Evolutionary conservation across 148 eudicot species (phyloP).

Genomic region (Pharnaceum exiguum): DNA sequence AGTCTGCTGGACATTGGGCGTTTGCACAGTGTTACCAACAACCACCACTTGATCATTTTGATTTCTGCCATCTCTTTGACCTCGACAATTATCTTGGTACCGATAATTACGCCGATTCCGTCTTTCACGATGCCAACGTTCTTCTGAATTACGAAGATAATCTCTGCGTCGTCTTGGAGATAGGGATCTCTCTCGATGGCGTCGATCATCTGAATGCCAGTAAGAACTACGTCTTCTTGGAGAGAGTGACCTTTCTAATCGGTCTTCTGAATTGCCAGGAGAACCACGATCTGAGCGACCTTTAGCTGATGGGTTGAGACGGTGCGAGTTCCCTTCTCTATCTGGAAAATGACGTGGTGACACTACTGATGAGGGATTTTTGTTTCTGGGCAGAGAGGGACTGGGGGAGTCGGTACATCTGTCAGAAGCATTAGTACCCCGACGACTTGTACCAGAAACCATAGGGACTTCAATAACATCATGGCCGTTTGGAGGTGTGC

Average conservation of each 20-base stretch:
- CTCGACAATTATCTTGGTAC: constrained; percentile 29
- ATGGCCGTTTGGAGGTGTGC: constrained; percentile 12
- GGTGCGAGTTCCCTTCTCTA: constrained; percentile 16
- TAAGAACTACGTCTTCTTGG: constrained; percentile 25
- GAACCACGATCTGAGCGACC: constrained; percentile 14
- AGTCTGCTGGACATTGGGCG: constrained; percentile 30
- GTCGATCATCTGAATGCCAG: constrained; percentile 22
- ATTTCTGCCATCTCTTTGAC: constrained; percentile 21
- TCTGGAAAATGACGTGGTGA: constrained; percentile 22
- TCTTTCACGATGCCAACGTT: constrained; percentile 22
- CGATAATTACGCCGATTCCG: constrained; percentile 22
- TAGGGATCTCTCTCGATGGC: constrained; percentile 23
- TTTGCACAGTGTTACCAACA: constrained; percentile 22
- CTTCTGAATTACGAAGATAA: constrained; percentile 24
- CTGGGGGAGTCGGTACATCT: constrained; percentile 14
- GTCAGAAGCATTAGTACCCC: constrained; percentile 23
- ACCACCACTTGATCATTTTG: constrained; percentile 20
- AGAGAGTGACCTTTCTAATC: constrained; percentile 30
- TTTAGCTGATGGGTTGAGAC: constrained; percentile 10
- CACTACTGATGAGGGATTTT: constrained; percentile 13
- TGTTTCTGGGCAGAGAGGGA: constrained; percentile 20
- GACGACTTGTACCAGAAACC: constrained; percentile 18
- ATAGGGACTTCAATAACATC: constrained; percentile 18
- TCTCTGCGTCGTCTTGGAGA: constrained; percentile 27
- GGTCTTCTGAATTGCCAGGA: constrained; percentile 17